A percentile compares a stretch with the other conserved stretches of the same genome.
These are phyloP conservation scores for Seiridium unicorne DNA, from an alignment of 2,329 filamentous ascomycete genomes.

Conservation along the genomic window DNA sequence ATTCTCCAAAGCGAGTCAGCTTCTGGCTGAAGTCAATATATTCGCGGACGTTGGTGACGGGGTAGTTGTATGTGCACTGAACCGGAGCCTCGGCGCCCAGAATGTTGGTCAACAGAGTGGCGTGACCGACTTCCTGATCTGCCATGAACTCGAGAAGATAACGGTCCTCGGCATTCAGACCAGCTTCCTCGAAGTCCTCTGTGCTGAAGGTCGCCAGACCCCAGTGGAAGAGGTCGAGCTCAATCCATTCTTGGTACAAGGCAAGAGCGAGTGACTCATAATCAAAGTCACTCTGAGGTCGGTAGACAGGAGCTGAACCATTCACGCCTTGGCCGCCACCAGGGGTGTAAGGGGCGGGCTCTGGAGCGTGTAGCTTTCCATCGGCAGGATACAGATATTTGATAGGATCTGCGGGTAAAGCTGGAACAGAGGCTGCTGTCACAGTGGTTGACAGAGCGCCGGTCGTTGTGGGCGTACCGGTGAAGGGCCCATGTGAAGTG, in stretches of 20 bases:
- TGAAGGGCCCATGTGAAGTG: slow-evolving; percentile 68
- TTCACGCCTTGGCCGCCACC: slow-evolving; percentile 75
- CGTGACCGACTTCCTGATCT: slow-evolving; percentile 74
- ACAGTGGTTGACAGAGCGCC: slow-evolving; percentile 63
- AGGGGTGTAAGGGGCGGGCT: slow-evolving; percentile 72
- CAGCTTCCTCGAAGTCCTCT: slow-evolving; percentile 66
- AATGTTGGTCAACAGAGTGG: slow-evolving; percentile 75
- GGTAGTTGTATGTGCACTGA: slow-evolving; percentile 82
- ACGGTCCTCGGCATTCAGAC: slow-evolving; percentile 67
- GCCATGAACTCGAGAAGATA: slow-evolving; percentile 74
- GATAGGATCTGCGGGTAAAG: slow-evolving; percentile 55
- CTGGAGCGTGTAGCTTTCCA: slow-evolving; percentile 63
- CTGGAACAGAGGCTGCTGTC: slow-evolving; percentile 55
- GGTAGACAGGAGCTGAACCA: slow-evolving; percentile 72
- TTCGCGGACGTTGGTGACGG: slow-evolving; percentile 70
- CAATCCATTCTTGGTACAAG: slow-evolving; percentile 82
- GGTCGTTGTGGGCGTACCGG: slow-evolving; percentile 63
- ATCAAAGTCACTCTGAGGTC: slow-evolving; percentile 79
- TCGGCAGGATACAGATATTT: slow-evolving; percentile 71
- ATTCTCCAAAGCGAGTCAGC: slow-evolving; percentile 78
- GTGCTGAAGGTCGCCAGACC: slow-evolving; percentile 68
- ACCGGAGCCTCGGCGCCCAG: slow-evolving; percentile 67
- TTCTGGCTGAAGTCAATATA: slow-evolving; percentile 84
- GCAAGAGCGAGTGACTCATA: slow-evolving; percentile 74
- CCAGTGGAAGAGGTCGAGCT: slow-evolving; percentile 79